phyloP scores from a whole-genome alignment of 2,329 filamentous ascomycete genomes.

The Aspergillus unguis region DNA sequence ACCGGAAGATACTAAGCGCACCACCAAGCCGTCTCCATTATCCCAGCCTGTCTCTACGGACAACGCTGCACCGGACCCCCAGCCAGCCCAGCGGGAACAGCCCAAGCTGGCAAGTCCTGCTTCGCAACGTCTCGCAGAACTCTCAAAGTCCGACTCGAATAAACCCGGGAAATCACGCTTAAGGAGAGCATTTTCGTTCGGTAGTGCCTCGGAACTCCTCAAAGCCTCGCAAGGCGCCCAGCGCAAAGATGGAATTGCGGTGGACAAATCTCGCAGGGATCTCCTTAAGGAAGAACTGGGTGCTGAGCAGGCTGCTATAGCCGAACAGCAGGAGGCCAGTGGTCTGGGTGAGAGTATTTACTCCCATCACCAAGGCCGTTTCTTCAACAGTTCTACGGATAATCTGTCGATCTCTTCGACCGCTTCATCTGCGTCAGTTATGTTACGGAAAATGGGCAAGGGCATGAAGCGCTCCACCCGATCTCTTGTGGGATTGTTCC shows the following conservation, averaged over 20 bases:
- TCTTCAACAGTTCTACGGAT: slow-evolving; percentile 89
- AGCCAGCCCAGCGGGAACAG: slow-evolving; percentile 31
- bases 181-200: slow-evolving; percentile 91
- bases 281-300: slow-evolving; percentile 67
- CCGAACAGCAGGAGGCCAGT: slow-evolving; percentile 83
- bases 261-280: slow-evolving; percentile 62
- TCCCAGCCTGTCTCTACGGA: slow-evolving; percentile 63
- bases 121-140: slow-evolving; percentile 77
- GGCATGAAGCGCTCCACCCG: slow-evolving; percentile 94
- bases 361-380: slow-evolving; percentile 68
- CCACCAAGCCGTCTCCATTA: slow-evolving; percentile 67
- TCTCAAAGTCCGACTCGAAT: slow-evolving; percentile 75
- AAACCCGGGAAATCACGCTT: slow-evolving; percentile 82
- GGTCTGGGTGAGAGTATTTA: slow-evolving; percentile 95
- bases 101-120: slow-evolving; percentile 60
- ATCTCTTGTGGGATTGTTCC: slow-evolving; percentile 88
- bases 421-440: slow-evolving; percentile 48
- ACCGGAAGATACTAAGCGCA: slow-evolving; percentile 64
- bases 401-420: slow-evolving; percentile 63
- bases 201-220: slow-evolving; percentile 85
- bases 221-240: slow-evolving; percentile 61
- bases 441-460: slow-evolving; percentile 92
- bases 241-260: slow-evolving; percentile 44
- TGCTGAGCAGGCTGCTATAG: slow-evolving; percentile 87
- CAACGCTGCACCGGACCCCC: slow-evolving; percentile 25